phyloP scores from a whole-genome alignment of 208 protist species.

The Trypanosoma brucei region DNA sequence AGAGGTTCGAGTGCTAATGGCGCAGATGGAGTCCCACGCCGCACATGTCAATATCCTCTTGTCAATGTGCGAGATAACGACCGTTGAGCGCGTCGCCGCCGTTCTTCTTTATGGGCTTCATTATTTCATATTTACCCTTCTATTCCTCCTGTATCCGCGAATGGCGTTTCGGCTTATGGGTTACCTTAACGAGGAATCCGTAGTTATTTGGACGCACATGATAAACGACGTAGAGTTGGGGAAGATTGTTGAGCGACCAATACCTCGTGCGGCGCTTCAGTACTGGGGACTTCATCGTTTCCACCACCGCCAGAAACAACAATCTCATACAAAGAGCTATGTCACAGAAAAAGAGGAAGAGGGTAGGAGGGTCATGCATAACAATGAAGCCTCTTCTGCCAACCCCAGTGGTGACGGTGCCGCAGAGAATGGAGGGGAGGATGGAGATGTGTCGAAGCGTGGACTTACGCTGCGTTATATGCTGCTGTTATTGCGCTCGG shows the following conservation, averaged over 20 bases:
- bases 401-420: background rate
- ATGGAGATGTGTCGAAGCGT: background rate
- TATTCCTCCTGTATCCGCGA: conserved; percentile 61
- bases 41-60: conserved; percentile 58
- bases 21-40: conserved; percentile 63
- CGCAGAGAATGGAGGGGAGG: conserved; percentile 7
- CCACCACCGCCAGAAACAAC: background rate
- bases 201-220: conserved; percentile 84
- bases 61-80: conserved; percentile 56
- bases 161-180: conserved; percentile 73
- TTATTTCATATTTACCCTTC: conserved; percentile 37
- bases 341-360: background rate
- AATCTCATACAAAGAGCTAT: background rate
- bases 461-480: conserved; percentile 61
- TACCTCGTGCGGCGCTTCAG: conserved; percentile 44
- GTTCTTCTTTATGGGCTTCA: conserved; percentile 43
- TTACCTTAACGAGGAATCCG: conserved; percentile 74
- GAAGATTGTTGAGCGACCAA: conserved; percentile 44
- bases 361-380: background rate
- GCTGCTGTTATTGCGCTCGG: conserved; percentile 60
- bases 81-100: conserved; percentile 43
- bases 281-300: conserved; percentile 62
- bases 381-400: background rate
- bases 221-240: conserved; percentile 77
- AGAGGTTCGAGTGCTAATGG: conserved; percentile 42